Evolutionary conservation across 106 monocot genomes (phyloP), one percentile per base, ranked within the genome.

Genomic region (Triglochin maritima): DNA sequence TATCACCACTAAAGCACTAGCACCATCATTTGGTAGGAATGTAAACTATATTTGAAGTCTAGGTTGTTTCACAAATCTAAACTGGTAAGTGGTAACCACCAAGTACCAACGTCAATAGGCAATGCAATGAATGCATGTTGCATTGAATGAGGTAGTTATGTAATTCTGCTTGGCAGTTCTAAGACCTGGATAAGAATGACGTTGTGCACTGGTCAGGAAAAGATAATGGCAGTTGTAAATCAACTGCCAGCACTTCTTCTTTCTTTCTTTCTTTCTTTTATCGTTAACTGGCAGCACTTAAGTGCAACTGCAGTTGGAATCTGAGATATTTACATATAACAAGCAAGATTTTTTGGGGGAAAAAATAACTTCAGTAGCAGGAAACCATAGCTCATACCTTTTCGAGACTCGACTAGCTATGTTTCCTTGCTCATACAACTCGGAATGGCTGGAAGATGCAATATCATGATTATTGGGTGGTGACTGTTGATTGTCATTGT

Each of bases 391-490:
- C 15, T 12, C 47, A 2, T 4, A 64, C 63, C 46, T 64, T 64
- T 64, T 64, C n/a, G 63, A 12, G 6, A 64, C 44, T 46, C 42
- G 63, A n/a, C 46, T 9, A 47, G 52, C 7, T 52, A 52, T 52
- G 9, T 52, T 7, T 11, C 11, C 46, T 43, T 41, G 15, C 12
- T 9, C 9, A 45, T 13, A 12, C 12, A 64, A 47, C 12, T 9
- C 46, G 11, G 15, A 45, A 64, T 46, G 3, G 12, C 45, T 64
- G 13, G n/a, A 44, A 64, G 63, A 64, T 64, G 63, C 63, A 64
- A 45, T 11, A 13, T 64, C 63, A 0, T 4, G 44, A 46, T 64
- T 7, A 47, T 47, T 46, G 47, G 3, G 9, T 17, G 6, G 4
- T n/a, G 9, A 47, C 44, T 2, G 47, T 47, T 5, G 44, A 5